phyloP scores from a whole-genome alignment of 140 eudicot genomes.

The Cichorium intybus region DNA sequence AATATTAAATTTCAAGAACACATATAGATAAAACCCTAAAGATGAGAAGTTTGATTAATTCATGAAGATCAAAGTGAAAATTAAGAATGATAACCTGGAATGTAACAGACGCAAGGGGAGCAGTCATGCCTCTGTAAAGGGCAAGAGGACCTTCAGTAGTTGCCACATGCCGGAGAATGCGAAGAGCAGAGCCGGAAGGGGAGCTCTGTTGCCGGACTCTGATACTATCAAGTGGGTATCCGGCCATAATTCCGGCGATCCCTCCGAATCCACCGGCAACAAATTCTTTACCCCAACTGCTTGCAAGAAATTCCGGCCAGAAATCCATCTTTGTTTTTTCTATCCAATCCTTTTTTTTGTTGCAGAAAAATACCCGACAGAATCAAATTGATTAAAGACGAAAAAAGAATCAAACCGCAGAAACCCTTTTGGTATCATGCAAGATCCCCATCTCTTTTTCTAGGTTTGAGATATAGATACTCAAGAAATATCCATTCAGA shows the following conservation, averaged over 20 bases:
- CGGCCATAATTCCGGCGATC: constrained; percentile 72
- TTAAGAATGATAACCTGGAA: constrained; percentile 58
- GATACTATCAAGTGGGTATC: constrained; percentile 86
- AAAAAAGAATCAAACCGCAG: constrained; percentile 9
- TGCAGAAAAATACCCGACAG: background rate
- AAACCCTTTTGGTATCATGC: constrained; percentile 26
- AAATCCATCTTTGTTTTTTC: constrained; percentile 57
- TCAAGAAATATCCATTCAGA: constrained; percentile 3
- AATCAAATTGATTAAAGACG: background rate
- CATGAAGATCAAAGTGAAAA: background rate
- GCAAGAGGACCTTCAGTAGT: constrained; percentile 65
- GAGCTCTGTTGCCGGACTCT: constrained; percentile 75
- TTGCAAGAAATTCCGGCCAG: constrained; percentile 95
- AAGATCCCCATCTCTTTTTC: constrained; percentile 22
- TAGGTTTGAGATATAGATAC: background rate
- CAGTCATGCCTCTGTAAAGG: constrained; percentile 90
- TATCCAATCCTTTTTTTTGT: background rate
- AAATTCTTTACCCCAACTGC: constrained; percentile 91
- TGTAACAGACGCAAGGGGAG: constrained; percentile 90
- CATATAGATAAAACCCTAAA: background rate
- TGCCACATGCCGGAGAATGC: constrained; percentile 44
- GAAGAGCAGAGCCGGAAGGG: constrained; percentile 51
- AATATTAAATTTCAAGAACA: background rate
- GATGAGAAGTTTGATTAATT: background rate
- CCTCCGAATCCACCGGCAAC: constrained; percentile 98